Conservation (phyloP, 2,329 filamentous ascomycete genomes). For the Phyllosticta citrichinensis region DNA sequence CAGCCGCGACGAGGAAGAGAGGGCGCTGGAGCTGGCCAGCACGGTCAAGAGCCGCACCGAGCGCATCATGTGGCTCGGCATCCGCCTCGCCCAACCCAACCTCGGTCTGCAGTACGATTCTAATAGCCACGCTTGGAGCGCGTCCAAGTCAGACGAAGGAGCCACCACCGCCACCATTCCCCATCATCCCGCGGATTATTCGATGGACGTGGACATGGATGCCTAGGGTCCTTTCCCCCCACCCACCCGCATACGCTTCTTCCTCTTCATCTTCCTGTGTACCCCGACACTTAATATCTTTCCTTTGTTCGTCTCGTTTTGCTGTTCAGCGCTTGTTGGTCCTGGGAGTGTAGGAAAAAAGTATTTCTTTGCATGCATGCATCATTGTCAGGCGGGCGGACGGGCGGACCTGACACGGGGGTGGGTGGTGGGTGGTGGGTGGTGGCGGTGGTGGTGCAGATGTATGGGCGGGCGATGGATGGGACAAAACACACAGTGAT, state of each 20-base stretch:
- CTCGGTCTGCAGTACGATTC: background rate
- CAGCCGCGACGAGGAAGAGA: slow-evolving; percentile 57
- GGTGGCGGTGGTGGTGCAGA: too few species aligned
- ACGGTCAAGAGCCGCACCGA: slow-evolving; percentile 49
- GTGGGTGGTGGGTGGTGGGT: too few species aligned
- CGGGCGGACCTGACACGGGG: too few species aligned
- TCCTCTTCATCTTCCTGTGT: too few species aligned
- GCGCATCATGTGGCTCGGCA: slow-evolving; percentile 49
- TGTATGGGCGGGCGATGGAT: too few species aligned
- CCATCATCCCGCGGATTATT: background rate
- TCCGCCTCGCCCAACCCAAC: slow-evolving; percentile 13
- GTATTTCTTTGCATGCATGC: background rate
- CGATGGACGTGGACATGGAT: background rate
- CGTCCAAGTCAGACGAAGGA: background rate
- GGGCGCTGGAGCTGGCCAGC: slow-evolving; percentile 51
- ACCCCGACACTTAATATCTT: background rate
- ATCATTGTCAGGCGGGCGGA: background rate
- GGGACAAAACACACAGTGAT: too few species aligned
- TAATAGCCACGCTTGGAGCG: background rate
- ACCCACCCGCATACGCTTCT: background rate
- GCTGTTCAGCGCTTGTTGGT: background rate
- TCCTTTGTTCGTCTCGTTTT: background rate
- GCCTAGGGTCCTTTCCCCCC: background rate
- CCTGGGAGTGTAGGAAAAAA: background rate
- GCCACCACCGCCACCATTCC: background rate